Conservation (phyloP, 1,139 yeast genomes). For the Nakaseomyces kungkrabaensis region DNA sequence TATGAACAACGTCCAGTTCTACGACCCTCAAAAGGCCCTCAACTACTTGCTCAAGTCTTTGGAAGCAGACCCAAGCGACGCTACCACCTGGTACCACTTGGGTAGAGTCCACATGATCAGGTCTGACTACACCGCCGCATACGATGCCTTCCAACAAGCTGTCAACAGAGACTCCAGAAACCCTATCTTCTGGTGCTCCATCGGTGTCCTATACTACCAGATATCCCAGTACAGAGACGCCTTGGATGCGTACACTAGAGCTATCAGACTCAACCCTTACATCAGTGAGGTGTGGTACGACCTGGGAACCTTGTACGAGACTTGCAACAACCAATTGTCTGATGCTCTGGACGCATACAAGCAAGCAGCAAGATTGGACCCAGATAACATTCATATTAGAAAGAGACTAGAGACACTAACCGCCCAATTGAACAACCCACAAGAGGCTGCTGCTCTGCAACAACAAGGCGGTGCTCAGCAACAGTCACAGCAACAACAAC, state of each 20-base stretch:
- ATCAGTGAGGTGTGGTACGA: slow-evolving; percentile 98
- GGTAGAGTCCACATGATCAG: slow-evolving; percentile 97
- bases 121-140: slow-evolving; percentile 90
- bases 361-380: slow-evolving; percentile 92
- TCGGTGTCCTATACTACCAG: slow-evolving; percentile 93
- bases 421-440: slow-evolving; percentile 32
- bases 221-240: slow-evolving; percentile 95
- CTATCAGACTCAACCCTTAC: slow-evolving; percentile 89
- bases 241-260: slow-evolving; percentile 92
- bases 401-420: slow-evolving; percentile 81
- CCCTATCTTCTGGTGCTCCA: slow-evolving; percentile 98
- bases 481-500: slow-evolving; percentile 10
- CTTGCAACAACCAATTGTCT: slow-evolving; percentile 88
- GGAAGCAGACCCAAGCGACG: slow-evolving; percentile 83
- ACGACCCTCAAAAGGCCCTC: slow-evolving; percentile 77
- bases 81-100: slow-evolving; percentile 92
- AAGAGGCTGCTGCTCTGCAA: slow-evolving; percentile 15
- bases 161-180: slow-evolving; percentile 93
- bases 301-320: slow-evolving; percentile 90
- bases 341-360: slow-evolving; percentile 96
- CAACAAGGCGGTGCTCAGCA: slow-evolving; percentile 11
- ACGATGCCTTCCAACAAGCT: slow-evolving; percentile 97
- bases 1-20: slow-evolving; percentile 54
- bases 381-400: slow-evolving; percentile 87
- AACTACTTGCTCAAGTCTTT: slow-evolving; percentile 74